phyloP scores from a whole-genome alignment of 2,329 filamentous ascomycete genomes.

The Monilinia aucupariae region DNA sequence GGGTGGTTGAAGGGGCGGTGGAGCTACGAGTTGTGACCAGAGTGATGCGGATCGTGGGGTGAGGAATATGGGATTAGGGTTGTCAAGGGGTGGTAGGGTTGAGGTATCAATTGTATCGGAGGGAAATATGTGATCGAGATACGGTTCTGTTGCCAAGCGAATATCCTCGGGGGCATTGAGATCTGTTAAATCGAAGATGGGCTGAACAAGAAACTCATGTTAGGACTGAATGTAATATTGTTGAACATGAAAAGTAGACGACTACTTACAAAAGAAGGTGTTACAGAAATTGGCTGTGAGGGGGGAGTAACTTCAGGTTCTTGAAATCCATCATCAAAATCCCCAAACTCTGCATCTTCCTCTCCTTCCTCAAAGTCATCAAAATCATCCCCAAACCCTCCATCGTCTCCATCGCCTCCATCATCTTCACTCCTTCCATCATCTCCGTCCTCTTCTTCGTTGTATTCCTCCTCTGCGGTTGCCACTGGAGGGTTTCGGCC shows the following conservation, averaged over 20 bases:
- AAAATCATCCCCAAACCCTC: constrained; percentile 62
- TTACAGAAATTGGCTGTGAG: constrained; percentile 35
- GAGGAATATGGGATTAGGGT: constrained; percentile 61
- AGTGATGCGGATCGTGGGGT: constrained; percentile 83
- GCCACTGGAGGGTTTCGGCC: constrained; percentile 35
- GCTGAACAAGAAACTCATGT: constrained; percentile 40
- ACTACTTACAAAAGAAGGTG: constrained; percentile 42
- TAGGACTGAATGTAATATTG: constrained; percentile 12
- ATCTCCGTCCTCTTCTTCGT: constrained; percentile 48
- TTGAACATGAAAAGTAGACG: constrained; percentile 27
- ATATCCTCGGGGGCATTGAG: constrained; percentile 56
- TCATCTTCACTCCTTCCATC: constrained; percentile 33
- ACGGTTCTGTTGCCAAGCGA: constrained; percentile 55
- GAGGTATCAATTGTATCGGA: constrained; percentile 49
- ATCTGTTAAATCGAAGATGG: constrained; percentile 62
- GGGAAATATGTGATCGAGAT: constrained; percentile 62
- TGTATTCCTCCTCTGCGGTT: constrained; percentile 51
- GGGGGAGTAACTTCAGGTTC: constrained; percentile 42
- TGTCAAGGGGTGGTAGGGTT: constrained; percentile 42
- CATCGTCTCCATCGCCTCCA: constrained; percentile 35
- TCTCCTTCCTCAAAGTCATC: constrained; percentile 60
- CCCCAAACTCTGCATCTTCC: constrained; percentile 45
- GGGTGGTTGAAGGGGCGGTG: constrained; percentile 87
- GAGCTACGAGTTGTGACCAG: constrained; percentile 94
- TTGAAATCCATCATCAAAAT: constrained; percentile 61